These are phyloP conservation scores for Malus hybrid DNA, from an alignment of 331 rosid genomes.

Conservation along the genomic window DNA sequence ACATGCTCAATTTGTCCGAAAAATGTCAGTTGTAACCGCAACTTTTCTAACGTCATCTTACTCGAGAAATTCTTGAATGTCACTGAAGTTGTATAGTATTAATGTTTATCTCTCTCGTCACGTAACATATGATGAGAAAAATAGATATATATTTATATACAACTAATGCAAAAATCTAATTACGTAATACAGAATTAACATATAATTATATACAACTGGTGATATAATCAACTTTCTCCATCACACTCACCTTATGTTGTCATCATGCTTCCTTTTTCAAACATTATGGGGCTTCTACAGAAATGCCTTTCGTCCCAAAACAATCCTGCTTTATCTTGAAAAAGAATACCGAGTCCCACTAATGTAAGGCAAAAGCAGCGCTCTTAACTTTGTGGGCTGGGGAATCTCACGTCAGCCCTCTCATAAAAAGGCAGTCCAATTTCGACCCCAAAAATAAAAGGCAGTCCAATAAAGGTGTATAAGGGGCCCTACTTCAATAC, in stretches of 20 bases:
- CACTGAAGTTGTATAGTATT: too few species aligned
- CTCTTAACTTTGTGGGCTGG: constrained; percentile 17
- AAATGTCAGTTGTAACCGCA: neutral
- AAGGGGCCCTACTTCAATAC: constrained; percentile 28
- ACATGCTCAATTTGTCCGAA: neutral
- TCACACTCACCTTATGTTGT: neutral
- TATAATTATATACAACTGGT: too few species aligned
- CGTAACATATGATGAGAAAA: accelerated
- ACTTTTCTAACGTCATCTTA: neutral
- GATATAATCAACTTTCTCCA: neutral
- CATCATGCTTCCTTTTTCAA: constrained; percentile 2
- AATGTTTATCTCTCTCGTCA: too few species aligned
- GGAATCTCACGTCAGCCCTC: constrained; percentile 17
- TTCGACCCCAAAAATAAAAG: neutral
- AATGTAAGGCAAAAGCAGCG: constrained; percentile 33
- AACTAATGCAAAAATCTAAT: too few species aligned
- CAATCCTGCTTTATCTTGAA: constrained; percentile 22
- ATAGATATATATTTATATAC: too few species aligned
- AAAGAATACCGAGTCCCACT: constrained; percentile 20
- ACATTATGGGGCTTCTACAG: constrained; percentile 9
- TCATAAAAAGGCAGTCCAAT: constrained; percentile 18
- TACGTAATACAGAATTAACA: accelerated
- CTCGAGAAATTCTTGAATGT: too few species aligned
- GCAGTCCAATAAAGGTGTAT: constrained; percentile 14
- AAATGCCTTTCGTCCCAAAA: constrained; percentile 1